Evolutionary conservation across 2,329 filamentous ascomycete species (phyloP), one percentile per base, ranked within the genome.

Genomic region (Alternaria consortialis): DNA sequence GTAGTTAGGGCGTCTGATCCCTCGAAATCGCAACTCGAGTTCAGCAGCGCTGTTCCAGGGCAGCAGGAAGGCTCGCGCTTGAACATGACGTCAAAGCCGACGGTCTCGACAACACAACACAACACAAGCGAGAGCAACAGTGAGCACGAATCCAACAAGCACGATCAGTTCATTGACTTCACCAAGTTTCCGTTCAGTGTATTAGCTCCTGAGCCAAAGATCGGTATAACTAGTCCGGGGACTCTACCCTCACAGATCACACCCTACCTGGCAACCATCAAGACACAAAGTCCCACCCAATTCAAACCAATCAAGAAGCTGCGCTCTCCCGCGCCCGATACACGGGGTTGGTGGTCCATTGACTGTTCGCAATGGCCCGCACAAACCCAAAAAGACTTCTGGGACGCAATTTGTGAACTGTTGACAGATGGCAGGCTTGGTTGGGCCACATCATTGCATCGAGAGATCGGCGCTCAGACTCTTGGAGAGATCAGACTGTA

Each of bases 261-360:
- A 3, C 52, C 50, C 25, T 56, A 68, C 25, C 67, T 78, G 2
- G 60, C 63, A 27, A 48, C 56, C 3, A 64, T 74, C 12, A 77
- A 80, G 15, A 55, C 60, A 9, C 70, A 76, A 11, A 70, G 77
- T 20, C 57, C 68, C 20, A 62, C 52, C 6, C 67, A 70, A 8
- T 83, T 79, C 64, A 71, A 71, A 23, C 79, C 80, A 15, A 43
- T 66, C 3, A 63, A 48, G 6, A 63, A 86, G 53, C 78, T 79
- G 1, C 82, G 89, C 4, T 72, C 77, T 0, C 78, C 90, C 1
- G 78, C 83, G 3, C 78, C 79, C 0, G 85, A 90, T 37, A 93
- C 97, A 75, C 85, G 94, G 15, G 94, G 93, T 0, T 88, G 91
- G 77, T 97, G 94, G 94, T 76, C 83, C 2, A 70, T 97, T 5